Evolutionary conservation across 768 basidiomycete species (phyloP), one percentile per base, ranked within the genome.

Genomic region (Epithele typhae): DNA sequence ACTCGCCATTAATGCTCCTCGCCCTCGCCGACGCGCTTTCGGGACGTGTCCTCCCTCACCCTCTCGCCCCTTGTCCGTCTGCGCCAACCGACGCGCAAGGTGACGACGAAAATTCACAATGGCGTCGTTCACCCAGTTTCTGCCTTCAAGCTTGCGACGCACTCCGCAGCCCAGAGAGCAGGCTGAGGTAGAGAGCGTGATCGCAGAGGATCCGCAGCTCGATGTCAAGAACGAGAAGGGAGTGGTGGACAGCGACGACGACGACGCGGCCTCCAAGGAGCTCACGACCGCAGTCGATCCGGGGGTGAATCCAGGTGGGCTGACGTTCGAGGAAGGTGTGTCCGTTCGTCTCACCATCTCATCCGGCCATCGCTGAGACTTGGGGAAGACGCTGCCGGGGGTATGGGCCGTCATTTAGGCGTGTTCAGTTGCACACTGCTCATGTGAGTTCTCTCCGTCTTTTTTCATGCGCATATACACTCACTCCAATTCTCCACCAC

Each of bases 341-440:
- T 32, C 18, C 5, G 15, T 2, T 17, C 3, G 14, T 24, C 3
- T 15, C 19, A 7, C n/a, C 4, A 18, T 4, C n/a, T 14, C 6
- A 12, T 15, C 12, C 15, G n/a, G n/a, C 34, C 24, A 17, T 17
- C 23, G 34, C 38, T 46, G 21, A 35, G 12, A 35, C 21, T 33
- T 2, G 4, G 30, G 38, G 14, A 40, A 77, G 78, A 71, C 50
- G 63, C 71, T 3, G 74, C 75, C 4, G 79, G 78, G 18, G 79
- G 79, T 7, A 76, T 80, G 62, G 77, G 79, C 3, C 71, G 79
- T 33, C 77, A 81, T 55, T 64, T 79, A 0, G 78, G 79, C 9
- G 70, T 80, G 2, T 74, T 75, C 47, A 76, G 72, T 36, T 80
- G 78, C 49, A 80, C 78, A 0, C 69, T 80, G 53, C 65, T 79